A percentile compares a stretch with the other conserved stretches of the same genome.
Conservation (phyloP, 1,284 basidiomycete species). For the Entoloma clypeatum region DNA sequence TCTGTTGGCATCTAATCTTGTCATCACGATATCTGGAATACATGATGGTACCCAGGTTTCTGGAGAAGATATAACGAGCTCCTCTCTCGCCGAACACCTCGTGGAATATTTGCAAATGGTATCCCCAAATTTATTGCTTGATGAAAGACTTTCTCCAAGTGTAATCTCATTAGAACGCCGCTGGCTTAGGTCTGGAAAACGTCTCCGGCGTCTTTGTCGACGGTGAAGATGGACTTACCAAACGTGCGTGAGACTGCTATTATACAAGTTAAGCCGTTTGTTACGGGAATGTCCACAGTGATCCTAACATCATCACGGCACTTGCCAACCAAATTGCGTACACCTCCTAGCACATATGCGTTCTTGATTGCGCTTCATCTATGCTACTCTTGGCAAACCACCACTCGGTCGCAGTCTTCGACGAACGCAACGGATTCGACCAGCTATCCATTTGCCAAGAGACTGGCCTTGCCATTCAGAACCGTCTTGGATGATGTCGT, state of each 20-base stretch:
- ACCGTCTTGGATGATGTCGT: constrained; percentile 49
- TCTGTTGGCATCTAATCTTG: constrained; percentile 45
- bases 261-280: constrained; percentile 3
- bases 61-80: constrained; percentile 39
- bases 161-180: constrained; percentile 44
- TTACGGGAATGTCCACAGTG: constrained; percentile 32
- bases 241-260: constrained; percentile 29
- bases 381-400: constrained; percentile 47
- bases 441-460: constrained; percentile 45
- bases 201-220: constrained; percentile 49
- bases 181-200: constrained; percentile 50
- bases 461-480: constrained; percentile 48
- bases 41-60: constrained; percentile 41
- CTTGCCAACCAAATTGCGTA: constrained; percentile 26
- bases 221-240: constrained; percentile 41
- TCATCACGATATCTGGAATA: constrained; percentile 50
- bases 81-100: constrained; percentile 49
- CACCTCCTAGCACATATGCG: constrained; percentile 32
- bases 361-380: constrained; percentile 49
- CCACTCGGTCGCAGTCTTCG: constrained; percentile 5
- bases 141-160: neutral
- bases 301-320: constrained; percentile 42
- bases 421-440: constrained; percentile 5
- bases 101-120: constrained; percentile 49
- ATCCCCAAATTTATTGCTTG: constrained; percentile 12